phyloP scores from a whole-genome alignment of 306 rosid genomes.

The Crotalaria pallida region DNA sequence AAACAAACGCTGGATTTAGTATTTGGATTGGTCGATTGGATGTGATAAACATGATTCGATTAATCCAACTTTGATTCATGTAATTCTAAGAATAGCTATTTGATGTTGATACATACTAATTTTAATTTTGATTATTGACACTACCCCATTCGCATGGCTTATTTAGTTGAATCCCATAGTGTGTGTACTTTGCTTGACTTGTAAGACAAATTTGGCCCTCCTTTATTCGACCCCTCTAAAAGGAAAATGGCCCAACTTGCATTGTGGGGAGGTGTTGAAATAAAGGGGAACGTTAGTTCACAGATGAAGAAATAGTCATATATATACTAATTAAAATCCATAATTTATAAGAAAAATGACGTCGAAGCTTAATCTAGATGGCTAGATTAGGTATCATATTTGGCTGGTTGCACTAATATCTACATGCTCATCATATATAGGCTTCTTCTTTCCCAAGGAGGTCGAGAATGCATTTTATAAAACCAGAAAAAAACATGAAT shows the following conservation, averaged over 20 bases:
- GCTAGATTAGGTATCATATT: neutral
- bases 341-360: neutral
- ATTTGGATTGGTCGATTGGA: neutral
- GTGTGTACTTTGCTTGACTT: slow-evolving; percentile 25
- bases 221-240: slow-evolving; percentile 16
- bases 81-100: slow-evolving; percentile 8
- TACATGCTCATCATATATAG: slow-evolving; percentile 8
- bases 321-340: neutral
- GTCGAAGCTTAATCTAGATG: neutral
- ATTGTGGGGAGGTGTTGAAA: slow-evolving; percentile 8
- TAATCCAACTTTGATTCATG: neutral
- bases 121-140: slow-evolving; percentile 27
- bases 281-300: slow-evolving; percentile 6
- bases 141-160: slow-evolving; percentile 28
- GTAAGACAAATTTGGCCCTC: slow-evolving; percentile 19
- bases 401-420: neutral
- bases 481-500: neutral
- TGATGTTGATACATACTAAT: neutral
- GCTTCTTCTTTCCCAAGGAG: neutral
- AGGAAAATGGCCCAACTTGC: slow-evolving; percentile 28
- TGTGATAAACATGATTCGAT: neutral
- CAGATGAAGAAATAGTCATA: neutral
- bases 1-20: too few relatives aligned
- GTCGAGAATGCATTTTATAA: neutral
- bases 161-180: slow-evolving; percentile 21